Evolutionary conservation across 2,329 filamentous ascomycete genomes (phyloP).

Genomic region (Daldinia eschscholtzii): DNA sequence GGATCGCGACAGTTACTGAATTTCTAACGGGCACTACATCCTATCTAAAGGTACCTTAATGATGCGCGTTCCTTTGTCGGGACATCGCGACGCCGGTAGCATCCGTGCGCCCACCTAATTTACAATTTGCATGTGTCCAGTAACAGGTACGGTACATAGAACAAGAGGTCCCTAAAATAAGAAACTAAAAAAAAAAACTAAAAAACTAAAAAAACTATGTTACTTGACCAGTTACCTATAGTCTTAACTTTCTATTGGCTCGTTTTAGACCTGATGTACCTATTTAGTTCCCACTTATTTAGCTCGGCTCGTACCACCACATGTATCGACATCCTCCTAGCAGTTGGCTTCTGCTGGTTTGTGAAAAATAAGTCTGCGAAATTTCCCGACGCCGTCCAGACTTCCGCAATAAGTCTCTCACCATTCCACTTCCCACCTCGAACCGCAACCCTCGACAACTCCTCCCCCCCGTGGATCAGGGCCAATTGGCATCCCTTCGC

Average conservation of each 20-base stretch:
- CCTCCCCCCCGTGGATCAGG: constrained; percentile 57
- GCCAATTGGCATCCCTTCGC: constrained; percentile 61
- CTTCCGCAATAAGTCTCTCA: constrained; percentile 42
- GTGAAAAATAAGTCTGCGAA: constrained; percentile 52
- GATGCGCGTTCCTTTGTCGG: constrained; percentile 42
- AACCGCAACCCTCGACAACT: constrained; percentile 51
- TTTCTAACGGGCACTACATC: constrained; percentile 4
- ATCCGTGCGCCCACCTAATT: constrained; percentile 27
- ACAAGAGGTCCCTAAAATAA: not conserved
- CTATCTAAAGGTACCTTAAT: constrained; percentile 7
- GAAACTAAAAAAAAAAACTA: too few relatives aligned
- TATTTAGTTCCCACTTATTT: constrained; percentile 10
- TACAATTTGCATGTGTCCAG: constrained; percentile 12
- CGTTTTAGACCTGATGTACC: constrained; percentile 8
- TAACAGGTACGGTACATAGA: not conserved
- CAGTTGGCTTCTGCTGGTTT: constrained; percentile 27
- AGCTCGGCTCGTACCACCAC: constrained; percentile 19
- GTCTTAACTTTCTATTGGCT: not conserved
- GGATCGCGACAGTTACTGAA: constrained; percentile 4
- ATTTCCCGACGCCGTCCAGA: constrained; percentile 53
- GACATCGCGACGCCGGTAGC: constrained; percentile 30
- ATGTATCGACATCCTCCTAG: constrained; percentile 16
- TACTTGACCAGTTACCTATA: constrained; percentile 20
- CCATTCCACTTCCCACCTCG: constrained; percentile 37
- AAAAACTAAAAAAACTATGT: not conserved